phyloP scores from a whole-genome alignment of 805 yeast species.

The Wickerhamiella azyma region DNA sequence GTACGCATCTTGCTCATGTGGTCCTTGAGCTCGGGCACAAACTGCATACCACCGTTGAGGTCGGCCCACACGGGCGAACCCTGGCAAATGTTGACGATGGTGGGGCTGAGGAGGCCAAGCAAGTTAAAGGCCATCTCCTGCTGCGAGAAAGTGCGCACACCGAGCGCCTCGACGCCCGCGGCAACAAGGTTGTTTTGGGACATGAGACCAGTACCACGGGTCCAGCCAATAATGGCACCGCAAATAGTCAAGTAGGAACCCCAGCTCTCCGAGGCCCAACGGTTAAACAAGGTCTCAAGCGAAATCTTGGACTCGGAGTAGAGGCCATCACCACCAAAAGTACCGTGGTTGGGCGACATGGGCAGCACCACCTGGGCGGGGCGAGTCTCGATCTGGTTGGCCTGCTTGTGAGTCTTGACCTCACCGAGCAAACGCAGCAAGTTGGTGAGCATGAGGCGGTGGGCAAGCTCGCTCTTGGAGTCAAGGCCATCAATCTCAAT shows the following conservation, averaged over 20 bases:
- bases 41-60: constrained; percentile 96
- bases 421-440: constrained; percentile 82
- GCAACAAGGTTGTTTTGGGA: constrained; percentile 93
- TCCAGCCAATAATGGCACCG: constrained; percentile 99
- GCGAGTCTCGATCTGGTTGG: constrained; percentile 72
- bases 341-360: constrained; percentile 97
- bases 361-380: constrained; percentile 98
- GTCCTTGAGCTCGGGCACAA: constrained; percentile 80
- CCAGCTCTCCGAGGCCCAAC: constrained; percentile 99
- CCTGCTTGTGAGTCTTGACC: constrained; percentile 70
- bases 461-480: constrained; percentile 94
- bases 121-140: constrained; percentile 99
- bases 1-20: constrained; percentile 68
- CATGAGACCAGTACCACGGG: constrained; percentile 99
- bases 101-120: constrained; percentile 83
- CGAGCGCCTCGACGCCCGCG: constrained; percentile 88
- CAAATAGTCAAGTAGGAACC: constrained; percentile 82
- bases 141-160: constrained; percentile 97
- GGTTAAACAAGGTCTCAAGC: constrained; percentile 90
- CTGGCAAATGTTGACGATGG: constrained; percentile 75
- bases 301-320: constrained; percentile 96
- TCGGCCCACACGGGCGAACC: constrained; percentile 94
- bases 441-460: constrained; percentile 96
- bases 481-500: constrained; percentile 86
- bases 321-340: constrained; percentile 95